Evolutionary conservation across 2,329 filamentous ascomycete genomes (phyloP).

Genomic region (Neofusicoccum umdonicola): DNA sequence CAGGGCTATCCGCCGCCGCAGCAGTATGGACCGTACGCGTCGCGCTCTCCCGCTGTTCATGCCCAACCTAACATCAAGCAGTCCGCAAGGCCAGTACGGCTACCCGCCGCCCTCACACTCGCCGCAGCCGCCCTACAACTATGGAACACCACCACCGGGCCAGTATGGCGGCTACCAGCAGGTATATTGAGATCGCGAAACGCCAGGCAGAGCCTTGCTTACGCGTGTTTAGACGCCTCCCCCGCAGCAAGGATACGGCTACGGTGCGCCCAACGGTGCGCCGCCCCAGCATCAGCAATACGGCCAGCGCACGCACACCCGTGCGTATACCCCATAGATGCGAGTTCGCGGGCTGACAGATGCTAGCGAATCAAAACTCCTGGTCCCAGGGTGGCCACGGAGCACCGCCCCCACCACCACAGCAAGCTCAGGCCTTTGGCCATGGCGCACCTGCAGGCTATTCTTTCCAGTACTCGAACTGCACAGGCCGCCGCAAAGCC

Average conservation of each 20-base stretch:
- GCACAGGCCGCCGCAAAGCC: constrained; percentile 84
- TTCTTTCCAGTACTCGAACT: constrained; percentile 86
- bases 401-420: constrained; percentile 65
- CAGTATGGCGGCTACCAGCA: constrained; percentile 44
- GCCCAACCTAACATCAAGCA: constrained; percentile 14
- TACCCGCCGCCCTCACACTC: constrained; percentile 32
- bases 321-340: constrained; percentile 26
- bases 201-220: constrained; percentile 30
- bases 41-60: background rate
- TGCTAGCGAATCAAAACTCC: constrained; percentile 42
- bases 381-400: constrained; percentile 30
- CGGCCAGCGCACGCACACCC: constrained; percentile 20
- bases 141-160: constrained; percentile 42
- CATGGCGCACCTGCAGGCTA: constrained; percentile 77
- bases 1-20: constrained; percentile 22
- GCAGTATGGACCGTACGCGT: constrained; percentile 19
- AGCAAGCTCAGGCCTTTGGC: constrained; percentile 52
- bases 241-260: constrained; percentile 28
- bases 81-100: constrained; percentile 36
- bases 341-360: constrained; percentile 33
- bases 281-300: constrained; percentile 20
- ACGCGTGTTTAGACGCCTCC: constrained; percentile 29
- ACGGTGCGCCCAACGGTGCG: background rate
- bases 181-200: constrained; percentile 26
- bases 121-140: constrained; percentile 40